Conservation (phyloP, 805 yeast genomes). For the Candida methanosorbosa region DNA sequence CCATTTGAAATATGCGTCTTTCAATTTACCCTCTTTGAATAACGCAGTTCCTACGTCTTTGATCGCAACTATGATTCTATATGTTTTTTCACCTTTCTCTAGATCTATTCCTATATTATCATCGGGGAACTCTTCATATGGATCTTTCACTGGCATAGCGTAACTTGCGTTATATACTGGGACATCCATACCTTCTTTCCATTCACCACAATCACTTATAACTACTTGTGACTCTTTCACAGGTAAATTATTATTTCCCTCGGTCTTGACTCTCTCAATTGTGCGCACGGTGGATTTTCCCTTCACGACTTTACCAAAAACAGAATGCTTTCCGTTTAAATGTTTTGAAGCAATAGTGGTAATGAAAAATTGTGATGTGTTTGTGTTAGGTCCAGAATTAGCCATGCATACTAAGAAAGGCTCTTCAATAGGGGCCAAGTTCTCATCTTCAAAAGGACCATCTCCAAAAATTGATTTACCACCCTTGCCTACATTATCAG, state of each 20-base stretch:
- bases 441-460: slow-evolving; percentile 47
- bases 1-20: slow-evolving; percentile 55
- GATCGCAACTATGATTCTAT: slow-evolving; percentile 41
- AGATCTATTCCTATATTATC: slow-evolving; percentile 59
- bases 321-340: slow-evolving; percentile 64
- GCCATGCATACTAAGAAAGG: slow-evolving; percentile 59
- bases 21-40: slow-evolving; percentile 41
- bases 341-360: slow-evolving; percentile 66
- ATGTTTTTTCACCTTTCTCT: slow-evolving; percentile 33
- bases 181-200: slow-evolving; percentile 42
- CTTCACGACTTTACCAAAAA: slow-evolving; percentile 61
- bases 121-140: slow-evolving; percentile 70
- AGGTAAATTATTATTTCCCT: slow-evolving; percentile 20
- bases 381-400: slow-evolving; percentile 42
- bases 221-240: slow-evolving; percentile 31
- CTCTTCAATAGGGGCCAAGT: slow-evolving; percentile 31
- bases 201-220: slow-evolving; percentile 53
- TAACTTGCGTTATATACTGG: slow-evolving; percentile 61
- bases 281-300: slow-evolving; percentile 68
- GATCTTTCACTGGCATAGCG: slow-evolving; percentile 55
- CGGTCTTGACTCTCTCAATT: slow-evolving; percentile 43
- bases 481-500: slow-evolving; percentile 27
- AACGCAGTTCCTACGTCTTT: slow-evolving; percentile 61
- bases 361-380: slow-evolving; percentile 64
- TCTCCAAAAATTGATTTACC: slow-evolving; percentile 34